Evolutionary conservation across 768 basidiomycete genomes (phyloP).

Genomic region (Amanita rimosa): DNA sequence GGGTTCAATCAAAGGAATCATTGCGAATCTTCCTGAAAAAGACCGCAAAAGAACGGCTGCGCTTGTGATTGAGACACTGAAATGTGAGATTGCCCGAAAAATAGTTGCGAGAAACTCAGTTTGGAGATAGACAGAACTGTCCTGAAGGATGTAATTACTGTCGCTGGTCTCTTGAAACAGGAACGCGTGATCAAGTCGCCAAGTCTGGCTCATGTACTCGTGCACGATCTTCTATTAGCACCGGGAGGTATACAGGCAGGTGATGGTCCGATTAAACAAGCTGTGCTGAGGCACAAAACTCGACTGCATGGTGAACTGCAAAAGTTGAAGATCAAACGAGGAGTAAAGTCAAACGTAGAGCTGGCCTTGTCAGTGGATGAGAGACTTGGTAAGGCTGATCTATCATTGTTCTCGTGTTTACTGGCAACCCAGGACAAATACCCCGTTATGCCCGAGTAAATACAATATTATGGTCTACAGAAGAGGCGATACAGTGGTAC

Average conservation of each 20-base stretch:
- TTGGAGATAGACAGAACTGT: slow-evolving; percentile 55
- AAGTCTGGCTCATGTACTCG: slow-evolving; percentile 74
- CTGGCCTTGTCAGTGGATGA: slow-evolving; percentile 51
- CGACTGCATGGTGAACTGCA: slow-evolving; percentile 80
- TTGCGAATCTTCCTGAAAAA: slow-evolving; percentile 64
- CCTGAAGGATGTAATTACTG: slow-evolving; percentile 58
- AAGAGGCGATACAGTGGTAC: slow-evolving; percentile 53
- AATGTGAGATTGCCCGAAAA: slow-evolving; percentile 50
- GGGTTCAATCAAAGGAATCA: slow-evolving; percentile 84
- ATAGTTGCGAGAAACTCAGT: slow-evolving; percentile 6
- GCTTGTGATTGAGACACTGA: slow-evolving; percentile 88
- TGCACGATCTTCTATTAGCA: slow-evolving; percentile 82
- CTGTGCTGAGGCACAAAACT: slow-evolving; percentile 81
- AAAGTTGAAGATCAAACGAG: slow-evolving; percentile 69
- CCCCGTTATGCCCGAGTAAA: slow-evolving; percentile 86
- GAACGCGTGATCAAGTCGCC: slow-evolving; percentile 71
- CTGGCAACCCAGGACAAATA: slow-evolving; percentile 39
- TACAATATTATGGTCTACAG: slow-evolving; percentile 51
- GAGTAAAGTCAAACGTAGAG: slow-evolving; percentile 51
- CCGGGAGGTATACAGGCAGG: slow-evolving; percentile 75
- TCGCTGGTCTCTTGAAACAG: slow-evolving; percentile 55
- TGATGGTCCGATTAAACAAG: slow-evolving; percentile 85
- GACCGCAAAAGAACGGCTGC: slow-evolving; percentile 71
- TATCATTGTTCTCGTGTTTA: slow-evolving; percentile 5
- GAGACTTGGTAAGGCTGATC: slow-evolving; percentile 41